Conservation (phyloP, 2,329 filamentous ascomycete genomes). For the Diaporthe ampelina region DNA sequence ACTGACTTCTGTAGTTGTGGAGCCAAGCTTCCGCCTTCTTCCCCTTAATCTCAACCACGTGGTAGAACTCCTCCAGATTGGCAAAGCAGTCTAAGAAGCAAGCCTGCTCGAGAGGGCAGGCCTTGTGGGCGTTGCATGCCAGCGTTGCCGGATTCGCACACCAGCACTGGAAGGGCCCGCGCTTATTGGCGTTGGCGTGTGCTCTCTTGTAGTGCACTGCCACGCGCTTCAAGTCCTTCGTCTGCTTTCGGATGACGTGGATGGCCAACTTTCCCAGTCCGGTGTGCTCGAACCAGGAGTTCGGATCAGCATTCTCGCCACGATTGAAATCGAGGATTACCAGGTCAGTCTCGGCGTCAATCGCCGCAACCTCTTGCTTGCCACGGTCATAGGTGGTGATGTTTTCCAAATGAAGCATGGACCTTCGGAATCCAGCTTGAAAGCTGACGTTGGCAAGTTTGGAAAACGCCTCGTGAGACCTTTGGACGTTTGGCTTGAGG, state of each 20-base stretch:
- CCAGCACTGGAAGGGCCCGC: conserved; percentile 35
- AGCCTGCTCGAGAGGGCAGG: conserved; percentile 44
- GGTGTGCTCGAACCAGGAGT: conserved; percentile 32
- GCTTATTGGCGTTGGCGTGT: neutral
- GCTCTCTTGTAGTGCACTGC: conserved; percentile 31
- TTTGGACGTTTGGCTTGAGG: no score
- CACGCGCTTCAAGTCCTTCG: conserved; percentile 29
- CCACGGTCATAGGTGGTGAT: neutral
- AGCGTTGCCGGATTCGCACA: neutral
- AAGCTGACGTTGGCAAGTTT: conserved; percentile 36
- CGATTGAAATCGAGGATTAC: conserved; percentile 43
- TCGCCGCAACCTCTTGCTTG: neutral
- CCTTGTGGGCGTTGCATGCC: neutral
- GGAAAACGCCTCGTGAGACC: neutral
- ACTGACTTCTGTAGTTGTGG: conserved; percentile 12
- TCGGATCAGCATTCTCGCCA: neutral
- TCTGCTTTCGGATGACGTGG: conserved; percentile 13
- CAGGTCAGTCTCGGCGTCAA: conserved; percentile 42
- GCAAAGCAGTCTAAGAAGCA: conserved; percentile 47
- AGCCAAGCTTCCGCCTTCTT: neutral
- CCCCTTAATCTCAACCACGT: conserved; percentile 45
- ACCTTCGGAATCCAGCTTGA: conserved; percentile 29
- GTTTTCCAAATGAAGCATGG: neutral
- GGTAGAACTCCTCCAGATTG: conserved; percentile 48
- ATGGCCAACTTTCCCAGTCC: neutral